Conservation (phyloP, 2,329 filamentous ascomycete genomes). For the Trichoderma polysporum region DNA sequence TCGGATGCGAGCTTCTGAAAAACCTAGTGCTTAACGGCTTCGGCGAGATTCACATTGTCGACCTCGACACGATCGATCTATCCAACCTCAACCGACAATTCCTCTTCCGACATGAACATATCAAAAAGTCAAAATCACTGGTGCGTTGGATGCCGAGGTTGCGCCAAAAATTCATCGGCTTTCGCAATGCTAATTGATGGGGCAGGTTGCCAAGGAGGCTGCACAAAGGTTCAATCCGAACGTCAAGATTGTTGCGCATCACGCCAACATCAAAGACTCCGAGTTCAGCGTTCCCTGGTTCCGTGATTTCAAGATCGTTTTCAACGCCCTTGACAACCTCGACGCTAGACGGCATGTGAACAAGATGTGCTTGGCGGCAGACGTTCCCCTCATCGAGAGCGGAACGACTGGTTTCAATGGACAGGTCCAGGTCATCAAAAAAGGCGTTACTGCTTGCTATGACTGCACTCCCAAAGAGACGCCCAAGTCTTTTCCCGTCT, state of each 20-base stretch:
- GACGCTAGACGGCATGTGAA: constrained; percentile 94
- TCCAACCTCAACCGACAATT: constrained; percentile 98
- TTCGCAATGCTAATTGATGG: neutral
- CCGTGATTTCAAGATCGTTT: constrained; percentile 76
- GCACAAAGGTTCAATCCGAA: constrained; percentile 87
- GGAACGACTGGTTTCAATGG: constrained; percentile 98
- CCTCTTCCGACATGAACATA: constrained; percentile 92
- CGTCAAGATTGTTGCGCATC: constrained; percentile 82
- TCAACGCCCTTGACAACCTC: constrained; percentile 96
- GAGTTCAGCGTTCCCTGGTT: constrained; percentile 91
- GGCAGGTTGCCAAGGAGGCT: constrained; percentile 84
- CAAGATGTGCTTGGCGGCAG: constrained; percentile 90
- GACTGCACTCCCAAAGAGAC: constrained; percentile 89
- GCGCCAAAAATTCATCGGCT: neutral
- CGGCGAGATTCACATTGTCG: constrained; percentile 89
- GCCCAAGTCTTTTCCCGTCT: constrained; percentile 92
- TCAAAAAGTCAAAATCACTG: constrained; percentile 94
- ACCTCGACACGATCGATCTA: constrained; percentile 96
- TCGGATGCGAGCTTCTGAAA: constrained; percentile 96
- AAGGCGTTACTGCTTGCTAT: constrained; percentile 90
- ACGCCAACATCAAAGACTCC: constrained; percentile 90
- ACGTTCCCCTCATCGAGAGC: constrained; percentile 90
- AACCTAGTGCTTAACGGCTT: constrained; percentile 92
- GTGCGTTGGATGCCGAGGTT: constrained; percentile 49
- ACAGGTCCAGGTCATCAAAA: constrained; percentile 95